Percentiles rank a stretch among this genome's conserved stretches.
Evolutionary conservation across 2,329 filamentous ascomycete genomes (phyloP).

Genomic region (Penicillium frequentans): DNA sequence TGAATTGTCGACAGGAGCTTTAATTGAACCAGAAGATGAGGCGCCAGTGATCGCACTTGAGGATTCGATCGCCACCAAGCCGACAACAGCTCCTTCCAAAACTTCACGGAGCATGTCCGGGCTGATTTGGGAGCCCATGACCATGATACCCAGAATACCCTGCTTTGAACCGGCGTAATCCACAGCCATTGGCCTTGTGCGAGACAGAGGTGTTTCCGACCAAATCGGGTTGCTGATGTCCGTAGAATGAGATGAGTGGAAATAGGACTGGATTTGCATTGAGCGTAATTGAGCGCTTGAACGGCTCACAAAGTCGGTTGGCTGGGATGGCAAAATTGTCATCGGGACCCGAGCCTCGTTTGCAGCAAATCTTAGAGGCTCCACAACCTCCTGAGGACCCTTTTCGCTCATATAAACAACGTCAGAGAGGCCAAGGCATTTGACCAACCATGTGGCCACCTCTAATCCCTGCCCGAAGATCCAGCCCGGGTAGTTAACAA

Average conservation of each 20-base stretch:
- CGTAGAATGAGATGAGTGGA: constrained; percentile 47
- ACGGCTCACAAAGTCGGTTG: constrained; percentile 44
- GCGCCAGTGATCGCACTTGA: constrained; percentile 29
- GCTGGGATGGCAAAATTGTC: constrained; percentile 49
- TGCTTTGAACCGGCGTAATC: constrained; percentile 47
- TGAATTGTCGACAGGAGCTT: not conserved
- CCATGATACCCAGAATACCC: constrained; percentile 53
- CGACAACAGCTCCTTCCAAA: constrained; percentile 56
- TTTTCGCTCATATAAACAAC: constrained; percentile 56
- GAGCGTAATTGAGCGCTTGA: constrained; percentile 53
- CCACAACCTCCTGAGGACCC: constrained; percentile 45
- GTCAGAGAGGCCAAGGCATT: constrained; percentile 49
- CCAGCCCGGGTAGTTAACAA: constrained; percentile 60
- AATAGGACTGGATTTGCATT: constrained; percentile 64
- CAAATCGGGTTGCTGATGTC: constrained; percentile 40
- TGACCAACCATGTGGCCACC: constrained; percentile 49
- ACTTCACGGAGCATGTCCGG: constrained; percentile 51
- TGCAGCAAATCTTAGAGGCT: constrained; percentile 43
- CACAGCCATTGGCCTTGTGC: constrained; percentile 50
- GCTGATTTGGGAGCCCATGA: constrained; percentile 51
- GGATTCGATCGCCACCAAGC: constrained; percentile 52
- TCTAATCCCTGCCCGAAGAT: constrained; percentile 54
- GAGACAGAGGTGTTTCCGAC: constrained; percentile 47
- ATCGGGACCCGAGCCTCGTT: constrained; percentile 37
- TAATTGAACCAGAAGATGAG: not conserved